Conservation (phyloP, 164 flowering plant genomes). For the Umbellularia californica region DNA sequence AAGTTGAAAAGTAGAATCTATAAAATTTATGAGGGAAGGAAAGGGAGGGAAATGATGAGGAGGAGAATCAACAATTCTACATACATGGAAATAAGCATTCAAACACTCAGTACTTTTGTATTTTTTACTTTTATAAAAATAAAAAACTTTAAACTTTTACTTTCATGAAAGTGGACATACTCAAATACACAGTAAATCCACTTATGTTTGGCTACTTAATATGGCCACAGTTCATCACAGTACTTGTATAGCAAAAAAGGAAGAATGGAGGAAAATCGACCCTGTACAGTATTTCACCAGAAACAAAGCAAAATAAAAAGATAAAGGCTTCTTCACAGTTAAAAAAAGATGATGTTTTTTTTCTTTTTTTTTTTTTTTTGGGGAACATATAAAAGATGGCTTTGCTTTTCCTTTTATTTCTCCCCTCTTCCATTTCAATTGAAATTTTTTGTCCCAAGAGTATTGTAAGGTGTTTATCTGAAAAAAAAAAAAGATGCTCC, state of each 20-base stretch:
- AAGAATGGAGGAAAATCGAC: not conserved
- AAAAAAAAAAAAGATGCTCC: not conserved
- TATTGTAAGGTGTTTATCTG: not conserved
- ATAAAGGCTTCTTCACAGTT: not conserved
- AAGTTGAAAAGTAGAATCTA: too few species aligned
- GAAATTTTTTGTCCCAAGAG: not conserved
- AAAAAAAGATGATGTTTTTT: not conserved
- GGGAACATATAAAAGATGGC: not conserved
- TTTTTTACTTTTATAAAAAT: not conserved
- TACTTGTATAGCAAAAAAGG: not conserved
- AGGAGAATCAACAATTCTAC: not conserved
- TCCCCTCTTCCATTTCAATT: not conserved
- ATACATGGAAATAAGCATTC: not conserved
- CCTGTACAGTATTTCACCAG: not conserved
- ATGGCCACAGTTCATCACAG: not conserved
- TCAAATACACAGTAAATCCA: not conserved
- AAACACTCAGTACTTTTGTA: not conserved
- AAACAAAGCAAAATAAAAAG: not conserved
- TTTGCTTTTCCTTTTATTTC: not conserved
- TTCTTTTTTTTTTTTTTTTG: not conserved
- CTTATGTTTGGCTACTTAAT: too few species aligned
- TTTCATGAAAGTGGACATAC: not conserved
- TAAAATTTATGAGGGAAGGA: too few species aligned
- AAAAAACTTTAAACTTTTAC: not conserved
- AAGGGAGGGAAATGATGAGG: too few species aligned